Percentiles rank a stretch among this genome's conserved stretches.
Conservation (phyloP, 2,329 filamentous ascomycete genomes). For the Diaporthe australafricana region DNA sequence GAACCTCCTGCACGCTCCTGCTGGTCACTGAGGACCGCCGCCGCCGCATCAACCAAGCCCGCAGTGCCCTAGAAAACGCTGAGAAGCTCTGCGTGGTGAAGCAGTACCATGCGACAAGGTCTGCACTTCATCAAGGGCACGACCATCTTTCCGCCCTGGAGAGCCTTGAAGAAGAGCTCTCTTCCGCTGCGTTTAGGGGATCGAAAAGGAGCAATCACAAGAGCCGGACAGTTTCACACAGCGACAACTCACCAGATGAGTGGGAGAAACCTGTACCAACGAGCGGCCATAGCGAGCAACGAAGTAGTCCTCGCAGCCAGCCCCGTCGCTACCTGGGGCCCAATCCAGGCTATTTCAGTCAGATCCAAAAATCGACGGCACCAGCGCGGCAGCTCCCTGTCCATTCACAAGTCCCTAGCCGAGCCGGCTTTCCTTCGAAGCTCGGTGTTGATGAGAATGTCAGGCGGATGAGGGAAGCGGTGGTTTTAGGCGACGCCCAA, state of each 20-base stretch:
- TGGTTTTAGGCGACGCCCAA: neutral
- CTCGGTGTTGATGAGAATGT: conserved; percentile 22
- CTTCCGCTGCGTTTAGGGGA: neutral
- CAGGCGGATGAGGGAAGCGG: conserved; percentile 22
- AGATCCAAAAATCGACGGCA: neutral
- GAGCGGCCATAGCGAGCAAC: neutral
- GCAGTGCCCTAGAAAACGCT: conserved; percentile 53
- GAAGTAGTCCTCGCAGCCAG: neutral
- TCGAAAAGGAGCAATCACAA: neutral
- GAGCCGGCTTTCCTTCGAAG: neutral
- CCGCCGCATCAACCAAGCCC: conserved; percentile 55
- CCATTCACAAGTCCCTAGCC: neutral
- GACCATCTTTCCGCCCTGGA: neutral
- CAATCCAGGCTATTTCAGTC: neutral
- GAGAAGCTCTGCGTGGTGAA: conserved; percentile 52
- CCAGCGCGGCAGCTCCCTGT: neutral
- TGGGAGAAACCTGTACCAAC: neutral
- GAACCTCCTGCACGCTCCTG: conserved; percentile 58
- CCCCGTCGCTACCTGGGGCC: neutral
- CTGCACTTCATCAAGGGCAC: conserved; percentile 35
- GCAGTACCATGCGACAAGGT: conserved; percentile 50
- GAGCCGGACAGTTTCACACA: neutral
- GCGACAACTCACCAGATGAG: neutral
- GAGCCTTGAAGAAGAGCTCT: conserved; percentile 16
- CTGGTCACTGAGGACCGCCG: conserved; percentile 58